Evolutionary conservation across 345 rosid genomes (phyloP).

Genomic region (Iberis pinnata): DNA sequence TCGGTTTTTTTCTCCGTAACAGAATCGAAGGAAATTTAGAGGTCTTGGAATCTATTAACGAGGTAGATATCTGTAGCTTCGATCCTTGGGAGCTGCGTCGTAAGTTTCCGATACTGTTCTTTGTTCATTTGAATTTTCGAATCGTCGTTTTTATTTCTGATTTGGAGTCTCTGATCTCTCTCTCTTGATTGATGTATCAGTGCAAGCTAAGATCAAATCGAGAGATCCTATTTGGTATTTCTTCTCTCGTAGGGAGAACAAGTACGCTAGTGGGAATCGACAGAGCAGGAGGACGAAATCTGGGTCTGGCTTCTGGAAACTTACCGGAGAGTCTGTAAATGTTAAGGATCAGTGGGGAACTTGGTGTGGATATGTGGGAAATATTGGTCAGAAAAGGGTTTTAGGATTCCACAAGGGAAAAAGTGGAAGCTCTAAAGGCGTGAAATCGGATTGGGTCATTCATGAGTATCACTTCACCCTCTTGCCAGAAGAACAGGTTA

Average conservation of each 20-base stretch:
- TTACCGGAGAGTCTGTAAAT: slow-evolving; percentile 17
- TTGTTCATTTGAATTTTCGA: not conserved
- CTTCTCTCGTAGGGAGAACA: slow-evolving; percentile 21
- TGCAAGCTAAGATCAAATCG: slow-evolving; percentile 14
- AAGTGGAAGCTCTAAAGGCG: not conserved
- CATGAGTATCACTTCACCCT: slow-evolving; percentile 25
- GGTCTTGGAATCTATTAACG: slow-evolving; percentile 20
- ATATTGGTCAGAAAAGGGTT: slow-evolving; percentile 36
- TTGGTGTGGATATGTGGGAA: not conserved
- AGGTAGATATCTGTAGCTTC: slow-evolving; percentile 30
- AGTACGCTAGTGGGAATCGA: slow-evolving; percentile 18
- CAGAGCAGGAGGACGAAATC: slow-evolving; percentile 23
- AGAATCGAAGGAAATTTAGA: slow-evolving; percentile 26
- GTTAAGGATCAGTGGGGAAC: slow-evolving; percentile 13
- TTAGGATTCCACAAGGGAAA: slow-evolving; percentile 23
- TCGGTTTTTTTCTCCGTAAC: slow-evolving; percentile 29
- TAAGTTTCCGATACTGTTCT: too few relatives aligned
- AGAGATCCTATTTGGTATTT: slow-evolving; percentile 34
- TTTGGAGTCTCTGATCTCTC: not conserved
- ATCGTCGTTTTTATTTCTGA: not conserved
- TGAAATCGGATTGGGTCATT: slow-evolving; percentile 23
- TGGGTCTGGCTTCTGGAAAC: slow-evolving; percentile 45
- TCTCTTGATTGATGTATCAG: too few relatives aligned
- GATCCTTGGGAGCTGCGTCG: slow-evolving; percentile 53
- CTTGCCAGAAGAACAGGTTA: too few relatives aligned